These are phyloP conservation scores for Teunomyces panamensis DNA, from an alignment of 805 yeast species.

Conservation along the genomic window DNA sequence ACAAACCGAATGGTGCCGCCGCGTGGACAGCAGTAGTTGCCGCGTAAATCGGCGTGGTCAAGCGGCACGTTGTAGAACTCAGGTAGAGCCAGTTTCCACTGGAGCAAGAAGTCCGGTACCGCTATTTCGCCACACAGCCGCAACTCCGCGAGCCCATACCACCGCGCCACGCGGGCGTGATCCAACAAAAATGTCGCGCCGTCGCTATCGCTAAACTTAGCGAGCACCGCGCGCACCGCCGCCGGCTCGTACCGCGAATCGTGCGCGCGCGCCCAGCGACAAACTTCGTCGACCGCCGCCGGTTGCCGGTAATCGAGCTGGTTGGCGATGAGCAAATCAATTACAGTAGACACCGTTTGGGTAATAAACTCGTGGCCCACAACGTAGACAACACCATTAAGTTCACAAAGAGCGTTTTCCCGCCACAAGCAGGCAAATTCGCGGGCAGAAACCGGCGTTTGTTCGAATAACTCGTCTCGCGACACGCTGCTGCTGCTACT, in stretches of 20 bases:
- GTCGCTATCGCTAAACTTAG: constrained; percentile 38
- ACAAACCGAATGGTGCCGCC: constrained; percentile 51
- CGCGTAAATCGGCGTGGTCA: constrained; percentile 52
- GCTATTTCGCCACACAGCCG: constrained; percentile 18
- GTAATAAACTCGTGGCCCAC: constrained; percentile 23
- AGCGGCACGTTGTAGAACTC: constrained; percentile 59
- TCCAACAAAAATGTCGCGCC: constrained; percentile 38
- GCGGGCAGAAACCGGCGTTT: constrained; percentile 51
- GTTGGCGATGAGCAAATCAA: constrained; percentile 25
- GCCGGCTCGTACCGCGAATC: constrained; percentile 1
- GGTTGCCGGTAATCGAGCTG: constrained; percentile 15
- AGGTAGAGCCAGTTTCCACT: constrained; percentile 64
- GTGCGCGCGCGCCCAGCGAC: constrained; percentile 2
- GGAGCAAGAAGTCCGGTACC: constrained; percentile 56
- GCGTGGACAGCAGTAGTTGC: constrained; percentile 50
- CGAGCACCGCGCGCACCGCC: constrained; percentile 50
- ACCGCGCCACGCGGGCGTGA: constrained; percentile 43
- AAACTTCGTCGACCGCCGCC: constrained; percentile 21
- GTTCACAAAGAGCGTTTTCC: constrained; percentile 51
- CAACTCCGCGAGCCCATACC: constrained; percentile 64
- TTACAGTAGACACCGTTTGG: constrained; percentile 22
- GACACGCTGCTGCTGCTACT: constrained; percentile 5
- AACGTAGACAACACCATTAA: constrained; percentile 43
- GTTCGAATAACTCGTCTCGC: constrained; percentile 32
- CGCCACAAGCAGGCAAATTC: constrained; percentile 58